Percentiles rank a stretch among this genome's conserved stretches.
Conservation (phyloP, 108 stramenopile species). For the Aurantiochytrium sp. region DNA sequence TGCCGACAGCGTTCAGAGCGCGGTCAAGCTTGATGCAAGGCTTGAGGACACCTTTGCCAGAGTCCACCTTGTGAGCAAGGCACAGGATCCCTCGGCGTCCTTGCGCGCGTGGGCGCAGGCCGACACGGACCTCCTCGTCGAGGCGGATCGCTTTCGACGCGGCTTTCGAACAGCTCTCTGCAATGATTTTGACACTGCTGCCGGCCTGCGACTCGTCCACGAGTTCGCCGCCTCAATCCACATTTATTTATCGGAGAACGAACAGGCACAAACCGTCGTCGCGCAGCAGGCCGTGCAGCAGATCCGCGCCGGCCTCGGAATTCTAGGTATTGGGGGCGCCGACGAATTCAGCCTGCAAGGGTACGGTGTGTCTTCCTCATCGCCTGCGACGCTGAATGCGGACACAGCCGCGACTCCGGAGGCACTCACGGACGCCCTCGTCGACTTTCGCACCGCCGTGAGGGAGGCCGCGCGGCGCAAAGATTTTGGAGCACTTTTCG, state of each 20-base stretch:
- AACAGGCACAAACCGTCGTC: neutral
- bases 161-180: neutral
- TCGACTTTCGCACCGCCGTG: conserved; percentile 72
- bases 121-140: neutral
- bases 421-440: conserved; percentile 43
- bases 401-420: neutral
- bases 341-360: neutral
- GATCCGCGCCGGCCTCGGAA: neutral
- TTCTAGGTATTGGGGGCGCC: neutral
- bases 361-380: neutral
- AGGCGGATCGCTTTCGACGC: neutral
- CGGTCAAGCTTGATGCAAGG: neutral
- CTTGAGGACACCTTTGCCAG: neutral
- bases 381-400: neutral
- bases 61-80: neutral
- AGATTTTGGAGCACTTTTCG: conserved; percentile 57
- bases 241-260: neutral
- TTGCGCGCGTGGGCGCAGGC: neutral
- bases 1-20: neutral
- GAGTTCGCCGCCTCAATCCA: neutral
- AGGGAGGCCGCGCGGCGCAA: conserved; percentile 63
- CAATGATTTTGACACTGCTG: neutral
- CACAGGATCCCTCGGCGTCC: neutral
- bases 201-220: neutral
- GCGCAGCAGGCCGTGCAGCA: neutral